These are phyloP conservation scores for Plasmodium malariae DNA, from an alignment of 169 alveolate genomes.

Conservation along the genomic window DNA sequence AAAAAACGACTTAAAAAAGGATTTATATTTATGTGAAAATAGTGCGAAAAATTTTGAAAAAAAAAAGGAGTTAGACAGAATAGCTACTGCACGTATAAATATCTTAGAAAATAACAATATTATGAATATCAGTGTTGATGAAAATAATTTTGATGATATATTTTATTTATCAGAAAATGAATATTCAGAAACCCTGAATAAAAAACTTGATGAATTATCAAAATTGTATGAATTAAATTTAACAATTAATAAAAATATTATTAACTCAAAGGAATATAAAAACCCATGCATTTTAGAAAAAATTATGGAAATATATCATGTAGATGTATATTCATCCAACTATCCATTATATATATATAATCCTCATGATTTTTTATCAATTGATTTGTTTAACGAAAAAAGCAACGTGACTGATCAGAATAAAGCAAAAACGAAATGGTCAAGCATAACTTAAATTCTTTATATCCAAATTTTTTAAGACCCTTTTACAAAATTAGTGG, in stretches of 20 bases:
- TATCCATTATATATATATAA: conserved; percentile 50
- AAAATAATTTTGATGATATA: conserved; percentile 73
- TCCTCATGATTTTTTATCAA: conserved; percentile 66
- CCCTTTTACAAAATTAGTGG: too few relatives aligned
- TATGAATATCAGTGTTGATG: conserved; percentile 41
- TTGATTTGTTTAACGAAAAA: conserved; percentile 70
- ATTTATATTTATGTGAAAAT: too few relatives aligned
- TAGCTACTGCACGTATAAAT: not conserved
- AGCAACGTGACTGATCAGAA: conserved; percentile 14
- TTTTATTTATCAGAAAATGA: conserved; percentile 63
- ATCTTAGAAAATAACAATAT: conserved; percentile 40
- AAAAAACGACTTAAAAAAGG: not conserved
- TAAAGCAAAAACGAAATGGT: conserved; percentile 63
- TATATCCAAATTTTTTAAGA: not conserved
- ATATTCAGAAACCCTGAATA: conserved; percentile 52
- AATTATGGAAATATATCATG: conserved; percentile 71
- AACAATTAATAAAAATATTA: conserved; percentile 75
- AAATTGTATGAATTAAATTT: conserved; percentile 58
- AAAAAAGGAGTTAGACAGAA: not conserved
- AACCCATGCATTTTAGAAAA: conserved; percentile 75
- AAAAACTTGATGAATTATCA: conserved; percentile 64
- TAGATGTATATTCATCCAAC: conserved; percentile 71
- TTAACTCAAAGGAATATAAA: conserved; percentile 75
- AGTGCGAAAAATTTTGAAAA: not conserved
- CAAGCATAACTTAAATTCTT: conserved; percentile 11